Evolutionary conservation across 1,284 basidiomycete genomes (phyloP), one percentile per base, ranked within the genome.

Genomic region (Leccinum colubrinum): DNA sequence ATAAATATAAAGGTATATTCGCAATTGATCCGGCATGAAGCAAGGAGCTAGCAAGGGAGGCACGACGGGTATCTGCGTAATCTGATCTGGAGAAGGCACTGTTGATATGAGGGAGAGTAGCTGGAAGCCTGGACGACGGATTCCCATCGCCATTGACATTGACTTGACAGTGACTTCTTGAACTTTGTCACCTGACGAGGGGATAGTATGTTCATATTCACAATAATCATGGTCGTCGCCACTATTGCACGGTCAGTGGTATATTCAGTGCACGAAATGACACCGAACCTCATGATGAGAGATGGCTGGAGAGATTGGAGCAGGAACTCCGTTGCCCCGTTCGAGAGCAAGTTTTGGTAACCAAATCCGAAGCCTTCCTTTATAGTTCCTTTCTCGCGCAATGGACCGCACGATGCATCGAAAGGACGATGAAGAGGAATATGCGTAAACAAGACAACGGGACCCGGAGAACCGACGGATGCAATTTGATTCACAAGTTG

Each of bases 161-260:
- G 93, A 90, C 73, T 93, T 94, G 69, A 95, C 80, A 0, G 92
- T 91, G n/a, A 94, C 80, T 74, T 92, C 89, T 59, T 80, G 79
- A 50, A 86, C 77, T n/a, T 71, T 72, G 50, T 71, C 43, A 51
- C 66, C 48, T 43, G 70, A 70, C 41, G 69, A 65, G 55, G 66
- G 41, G 57, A 79, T 70, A 56, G 76, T 71, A 72, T 93, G 90
- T 61, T 77, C 78, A 65, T 90, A 83, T 67, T 93, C 90, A 74
- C 94, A 96, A 65, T 93, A 93, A 71, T 96, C 94, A 66, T 92
- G 91, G 75, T 96, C 91, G 72, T 96, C 93, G 9, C 90, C 94
- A 67, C 92, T 94, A 55, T 59, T 53, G 17, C 14, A 43, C 15
- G 20, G 30, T 73, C 52, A 64, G 12, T 12, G 62, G 14, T 59